Base-by-base conservation (phyloP, 2,329 filamentous ascomycete species). In the Botryotinia calthae region DNA sequence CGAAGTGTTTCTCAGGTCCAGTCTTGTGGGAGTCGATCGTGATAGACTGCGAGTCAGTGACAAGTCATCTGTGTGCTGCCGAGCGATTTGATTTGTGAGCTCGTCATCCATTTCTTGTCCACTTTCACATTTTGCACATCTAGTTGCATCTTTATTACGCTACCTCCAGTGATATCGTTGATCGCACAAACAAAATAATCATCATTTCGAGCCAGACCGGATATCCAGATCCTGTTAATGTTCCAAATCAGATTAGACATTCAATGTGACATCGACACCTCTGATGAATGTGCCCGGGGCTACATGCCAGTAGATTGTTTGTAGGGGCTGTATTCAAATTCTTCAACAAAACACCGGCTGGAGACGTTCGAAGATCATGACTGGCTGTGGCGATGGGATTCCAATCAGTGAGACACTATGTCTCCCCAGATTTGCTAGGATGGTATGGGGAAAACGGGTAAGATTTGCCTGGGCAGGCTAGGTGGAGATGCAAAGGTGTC, bases 401-500 rank as follows among this genome's bases (percentile, higher is more conserved):
- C 25, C 34, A 56, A 28, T 28, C 64, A 37, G 65, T 31, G 48
- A 65, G n/a, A 51, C 48, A 56, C 37, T 64, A 18, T 48, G 34
- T 42, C 51, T 56, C 48, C 65, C 48, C 65, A 42, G 65, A 68
- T 42, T 12, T 25, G n/a, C 65, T 22, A 54, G 65, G 65, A 40
- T 67, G 34, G 25, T 37, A 68, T 68, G 34, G 48, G 34, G 65
- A 42, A 42, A 56, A 68, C 48, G 48, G 65, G n/a, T 42, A 54
- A 67, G 37, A 40, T 66, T 54, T 54, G 46, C 46, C 34, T 54
- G 46, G 46, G 28, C 40, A 67, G 63, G 28, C 34, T 40, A 22
- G 46, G 46, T 67, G 64, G 64, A 65, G 63, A 65, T 65, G 22
- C 8, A 58, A 42, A 42, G 65, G 65, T 68, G 65, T 58, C 48